These are phyloP conservation scores for Pleurotus djamor DNA, from an alignment of 768 basidiomycete genomes.

Conservation along the genomic window DNA sequence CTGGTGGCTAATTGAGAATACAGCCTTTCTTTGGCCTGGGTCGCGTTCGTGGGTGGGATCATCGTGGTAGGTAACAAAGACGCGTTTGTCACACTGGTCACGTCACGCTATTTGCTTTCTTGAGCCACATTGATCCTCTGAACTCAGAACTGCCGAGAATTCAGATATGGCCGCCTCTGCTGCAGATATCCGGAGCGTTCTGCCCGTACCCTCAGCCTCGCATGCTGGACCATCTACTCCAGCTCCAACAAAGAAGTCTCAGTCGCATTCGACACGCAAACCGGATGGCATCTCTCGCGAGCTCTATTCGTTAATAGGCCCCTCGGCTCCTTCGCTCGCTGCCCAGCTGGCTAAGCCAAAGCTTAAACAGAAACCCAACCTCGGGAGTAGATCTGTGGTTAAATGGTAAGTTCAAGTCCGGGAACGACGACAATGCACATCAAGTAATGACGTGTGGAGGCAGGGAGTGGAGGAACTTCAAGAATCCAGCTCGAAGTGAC, in stretches of 20 bases:
- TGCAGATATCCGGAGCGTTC: constrained; percentile 82
- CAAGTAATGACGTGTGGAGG: neutral
- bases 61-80: constrained; percentile 12
- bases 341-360: constrained; percentile 79
- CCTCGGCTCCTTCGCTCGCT: constrained; percentile 83
- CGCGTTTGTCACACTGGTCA: neutral
- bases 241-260: constrained; percentile 45
- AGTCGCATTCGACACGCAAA: constrained; percentile 47
- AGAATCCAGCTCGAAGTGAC: constrained; percentile 68
- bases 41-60: constrained; percentile 50
- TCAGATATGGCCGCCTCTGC: constrained; percentile 64
- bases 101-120: neutral
- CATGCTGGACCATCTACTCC: constrained; percentile 32
- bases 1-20: constrained; percentile 75
- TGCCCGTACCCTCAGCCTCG: constrained; percentile 55
- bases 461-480: constrained; percentile 79
- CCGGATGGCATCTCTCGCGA: constrained; percentile 93
- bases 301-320: constrained; percentile 93
- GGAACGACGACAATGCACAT: neutral
- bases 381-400: constrained; percentile 57
- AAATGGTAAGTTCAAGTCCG: constrained; percentile 58
- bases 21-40: constrained; percentile 77
- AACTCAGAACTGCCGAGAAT: neutral
- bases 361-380: constrained; percentile 83
- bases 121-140: neutral